Base-by-base conservation (phyloP, 2,329 filamentous ascomycete genomes). In the Pseudodiploospora longispora region DNA sequence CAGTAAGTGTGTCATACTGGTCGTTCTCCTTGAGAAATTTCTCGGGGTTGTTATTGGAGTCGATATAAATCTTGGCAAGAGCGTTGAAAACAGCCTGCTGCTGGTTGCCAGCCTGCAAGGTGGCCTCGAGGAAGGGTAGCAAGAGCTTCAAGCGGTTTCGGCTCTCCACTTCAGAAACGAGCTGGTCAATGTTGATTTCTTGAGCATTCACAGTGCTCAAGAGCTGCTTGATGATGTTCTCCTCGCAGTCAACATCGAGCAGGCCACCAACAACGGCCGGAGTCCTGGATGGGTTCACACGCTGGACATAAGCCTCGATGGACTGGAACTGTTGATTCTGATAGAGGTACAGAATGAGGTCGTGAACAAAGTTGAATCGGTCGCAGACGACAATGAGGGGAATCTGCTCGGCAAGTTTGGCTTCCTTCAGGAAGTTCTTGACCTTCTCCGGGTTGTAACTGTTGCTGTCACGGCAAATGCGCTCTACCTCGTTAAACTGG, bases 281-380 rank as follows among this genome's bases (percentile, higher is more conserved):
- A 5, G 94, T 93, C 56, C 93, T 77, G 10, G 84, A 75, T 5
- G 93, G 90, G 69, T 98, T 98, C 55, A 98, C 90, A 37, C 88
- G 85, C 72, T 98, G 93, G 29, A 98, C 93, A 56, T 98, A 98
- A 7, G 94, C 83, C 70, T 98, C 93, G 52, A 98, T 98, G 1
- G 93, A 95, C 71, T 95, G 89, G 78, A 96, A 98, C 62, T 97
- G 91, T 68, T 98, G 91, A 69, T 95, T 95, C 75, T 97, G 93
- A 74, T 98, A 98, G 6, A 98, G 80, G 68, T 93, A 96, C 27
- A 98, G 78, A 37, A 98, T 88, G 59, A 98, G 69, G 59, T 98
- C 93, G 60, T 98, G 93, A 36, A 97, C 88, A 60, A 98, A 95
- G 72, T 97, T 95, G 78, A 94, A 96, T n/a, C 91, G 87, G 62